phyloP scores from a whole-genome alignment of 2,329 filamentous ascomycete genomes.

The Ploettnerulaceae sp. region DNA sequence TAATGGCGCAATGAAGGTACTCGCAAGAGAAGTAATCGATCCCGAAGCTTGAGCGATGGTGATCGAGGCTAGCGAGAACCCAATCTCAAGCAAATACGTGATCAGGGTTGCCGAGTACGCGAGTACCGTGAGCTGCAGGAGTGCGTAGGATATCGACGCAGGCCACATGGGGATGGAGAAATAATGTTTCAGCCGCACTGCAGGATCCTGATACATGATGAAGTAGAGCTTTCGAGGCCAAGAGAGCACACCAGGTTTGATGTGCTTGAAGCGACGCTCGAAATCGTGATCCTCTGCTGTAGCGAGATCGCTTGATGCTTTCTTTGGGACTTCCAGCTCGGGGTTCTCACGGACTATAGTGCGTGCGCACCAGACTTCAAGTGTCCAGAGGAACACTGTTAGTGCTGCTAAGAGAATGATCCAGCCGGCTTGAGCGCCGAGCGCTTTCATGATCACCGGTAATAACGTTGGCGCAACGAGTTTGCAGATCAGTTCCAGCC shows the following conservation, averaged over 20 bases:
- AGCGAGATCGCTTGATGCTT: neutral
- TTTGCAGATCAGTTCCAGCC: conserved; percentile 51
- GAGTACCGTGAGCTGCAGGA: conserved; percentile 45
- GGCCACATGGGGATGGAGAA: conserved; percentile 36
- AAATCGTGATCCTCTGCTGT: conserved; percentile 8
- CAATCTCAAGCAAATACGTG: conserved; percentile 46
- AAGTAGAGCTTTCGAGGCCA: neutral
- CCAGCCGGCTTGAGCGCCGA: conserved; percentile 39
- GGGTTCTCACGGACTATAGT: conserved; percentile 34
- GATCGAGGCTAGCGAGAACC: conserved; percentile 42
- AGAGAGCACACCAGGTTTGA: neutral
- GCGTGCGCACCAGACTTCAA: conserved; percentile 35
- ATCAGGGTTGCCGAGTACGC: conserved; percentile 49
- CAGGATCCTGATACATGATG: conserved; percentile 24
- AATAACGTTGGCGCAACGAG: conserved; percentile 42
- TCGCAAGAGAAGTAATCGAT: conserved; percentile 44
- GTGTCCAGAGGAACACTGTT: conserved; percentile 37
- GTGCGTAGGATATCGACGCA: conserved; percentile 44
- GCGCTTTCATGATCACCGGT: conserved; percentile 42
- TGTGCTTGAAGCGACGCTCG: neutral
- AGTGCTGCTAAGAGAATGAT: conserved; percentile 39
- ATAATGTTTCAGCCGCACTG: conserved; percentile 32
- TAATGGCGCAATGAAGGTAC: conserved; percentile 45
- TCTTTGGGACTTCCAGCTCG: conserved; percentile 27
- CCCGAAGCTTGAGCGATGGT: conserved; percentile 42